phyloP scores from a whole-genome alignment of 768 basidiomycete species.

The Lentinus brumalis region DNA sequence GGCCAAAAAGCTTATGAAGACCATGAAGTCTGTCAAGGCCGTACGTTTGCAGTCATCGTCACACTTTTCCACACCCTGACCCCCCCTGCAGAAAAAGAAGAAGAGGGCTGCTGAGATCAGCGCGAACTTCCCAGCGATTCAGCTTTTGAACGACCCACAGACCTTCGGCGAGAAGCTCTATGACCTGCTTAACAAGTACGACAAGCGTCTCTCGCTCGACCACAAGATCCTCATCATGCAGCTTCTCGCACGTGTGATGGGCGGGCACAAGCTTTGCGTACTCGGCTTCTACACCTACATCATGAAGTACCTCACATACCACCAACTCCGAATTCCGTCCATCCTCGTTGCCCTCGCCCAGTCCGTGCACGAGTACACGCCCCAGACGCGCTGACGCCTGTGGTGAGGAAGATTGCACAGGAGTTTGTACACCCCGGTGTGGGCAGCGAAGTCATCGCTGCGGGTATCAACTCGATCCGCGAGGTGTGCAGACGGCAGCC shows the following conservation, averaged over 20 bases:
- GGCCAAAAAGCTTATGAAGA: constrained; percentile 78
- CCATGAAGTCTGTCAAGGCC: constrained; percentile 74
- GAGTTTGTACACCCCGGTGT: constrained; percentile 99
- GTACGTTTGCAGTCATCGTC: constrained; percentile 38
- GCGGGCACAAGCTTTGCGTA: constrained; percentile 88
- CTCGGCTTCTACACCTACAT: constrained; percentile 96
- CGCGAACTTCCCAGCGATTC: constrained; percentile 89
- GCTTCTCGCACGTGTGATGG: constrained; percentile 91
- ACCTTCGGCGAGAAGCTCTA: constrained; percentile 94
- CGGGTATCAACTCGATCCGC: constrained; percentile 93
- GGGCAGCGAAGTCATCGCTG: constrained; percentile 91
- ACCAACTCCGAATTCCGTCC: constrained; percentile 88
- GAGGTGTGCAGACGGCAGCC: constrained; percentile 95
- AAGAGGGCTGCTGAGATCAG: constrained; percentile 29
- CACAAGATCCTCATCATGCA: constrained; percentile 99
- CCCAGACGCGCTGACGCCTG: constrained; percentile 91
- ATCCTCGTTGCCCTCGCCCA: constrained; percentile 95
- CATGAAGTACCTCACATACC: constrained; percentile 89
- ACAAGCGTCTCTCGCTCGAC: constrained; percentile 94
- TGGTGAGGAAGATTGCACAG: constrained; percentile 86
- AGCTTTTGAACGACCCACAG: constrained; percentile 93
- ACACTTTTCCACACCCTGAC: background rate
- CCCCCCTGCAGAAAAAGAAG: constrained; percentile 37
- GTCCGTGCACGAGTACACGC: constrained; percentile 92
- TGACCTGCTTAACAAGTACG: constrained; percentile 77